These are phyloP conservation scores for Diplodia corticola DNA, from an alignment of 2,329 filamentous ascomycete genomes.

Conservation along the genomic window DNA sequence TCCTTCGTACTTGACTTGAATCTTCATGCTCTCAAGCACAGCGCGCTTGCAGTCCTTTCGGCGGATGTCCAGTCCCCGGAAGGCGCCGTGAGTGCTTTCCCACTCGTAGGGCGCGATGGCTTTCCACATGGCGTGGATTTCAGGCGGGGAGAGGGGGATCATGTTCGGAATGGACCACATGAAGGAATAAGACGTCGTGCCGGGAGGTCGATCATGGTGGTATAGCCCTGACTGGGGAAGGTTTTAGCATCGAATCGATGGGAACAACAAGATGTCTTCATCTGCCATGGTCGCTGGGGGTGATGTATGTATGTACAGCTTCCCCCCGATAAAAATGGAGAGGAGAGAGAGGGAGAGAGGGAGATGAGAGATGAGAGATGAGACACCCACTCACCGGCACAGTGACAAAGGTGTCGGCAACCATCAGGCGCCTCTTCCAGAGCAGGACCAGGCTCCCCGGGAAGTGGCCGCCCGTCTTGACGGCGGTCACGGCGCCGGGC, in stretches of 20 bases:
- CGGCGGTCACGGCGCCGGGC: constrained; percentile 57
- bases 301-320: too few species aligned
- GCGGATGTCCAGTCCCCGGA: constrained; percentile 63
- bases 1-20: constrained; percentile 57
- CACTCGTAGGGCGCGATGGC: constrained; percentile 64
- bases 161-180: constrained; percentile 76
- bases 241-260: neutral
- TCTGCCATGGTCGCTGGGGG: too few species aligned
- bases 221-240: constrained; percentile 35
- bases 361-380: neutral
- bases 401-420: constrained; percentile 75
- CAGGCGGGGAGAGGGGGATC: constrained; percentile 68
- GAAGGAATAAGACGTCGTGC: constrained; percentile 59
- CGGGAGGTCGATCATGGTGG: constrained; percentile 17
- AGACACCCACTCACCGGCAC: constrained; percentile 53
- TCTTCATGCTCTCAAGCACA: constrained; percentile 74
- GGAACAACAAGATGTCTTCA: too few species aligned
- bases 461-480: constrained; percentile 79
- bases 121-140: constrained; percentile 70
- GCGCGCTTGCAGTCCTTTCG: constrained; percentile 59
- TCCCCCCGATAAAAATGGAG: too few species aligned
- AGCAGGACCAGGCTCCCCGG: constrained; percentile 70
- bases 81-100: constrained; percentile 66
- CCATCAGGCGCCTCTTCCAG: constrained; percentile 62
- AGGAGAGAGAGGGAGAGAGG: too few species aligned